Evolutionary conservation across 2,329 filamentous ascomycete species (phyloP).

Genomic region (Cyphellophora attinorum): DNA sequence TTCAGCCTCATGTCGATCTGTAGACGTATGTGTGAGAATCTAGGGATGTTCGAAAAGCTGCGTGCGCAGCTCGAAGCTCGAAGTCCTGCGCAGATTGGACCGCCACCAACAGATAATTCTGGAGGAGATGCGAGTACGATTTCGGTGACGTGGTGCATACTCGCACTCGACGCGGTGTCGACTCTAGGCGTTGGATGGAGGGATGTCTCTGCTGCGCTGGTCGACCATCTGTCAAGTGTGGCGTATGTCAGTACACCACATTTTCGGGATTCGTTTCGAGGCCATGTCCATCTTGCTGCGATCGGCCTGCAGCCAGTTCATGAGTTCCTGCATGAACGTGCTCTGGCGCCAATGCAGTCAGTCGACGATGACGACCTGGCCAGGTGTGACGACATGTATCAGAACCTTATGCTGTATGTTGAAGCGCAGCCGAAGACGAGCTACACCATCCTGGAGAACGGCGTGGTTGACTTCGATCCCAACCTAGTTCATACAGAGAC

Average conservation of each 20-base stretch:
- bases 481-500: slow-evolving; percentile 15
- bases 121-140: slow-evolving; percentile 13
- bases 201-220: slow-evolving; percentile 16
- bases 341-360: slow-evolving; percentile 9
- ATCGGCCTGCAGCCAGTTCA: slow-evolving; percentile 18
- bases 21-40: slow-evolving; percentile 16
- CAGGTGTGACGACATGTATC: slow-evolving; percentile 17
- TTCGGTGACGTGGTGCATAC: slow-evolving; percentile 13
- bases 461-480: slow-evolving; percentile 17
- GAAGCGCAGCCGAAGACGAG: slow-evolving; percentile 10
- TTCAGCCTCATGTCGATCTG: slow-evolving; percentile 17
- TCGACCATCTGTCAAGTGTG: slow-evolving; percentile 17
- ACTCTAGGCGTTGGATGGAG: slow-evolving; percentile 17
- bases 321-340: slow-evolving; percentile 14
- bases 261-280: slow-evolving; percentile 15
- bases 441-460: slow-evolving; percentile 17
- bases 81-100: slow-evolving; percentile 15
- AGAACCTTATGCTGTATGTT: slow-evolving; percentile 17
- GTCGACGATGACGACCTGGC: slow-evolving; percentile 7
- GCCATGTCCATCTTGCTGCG: slow-evolving; percentile 14
- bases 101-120: slow-evolving; percentile 12
- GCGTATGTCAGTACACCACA: slow-evolving; percentile 17
- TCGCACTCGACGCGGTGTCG: slow-evolving; percentile 14
- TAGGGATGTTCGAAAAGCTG: slow-evolving; percentile 17
- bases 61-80: slow-evolving; percentile 14